Conservation (phyloP, 2,329 filamentous ascomycete species). For the Zarea fungicola region DNA sequence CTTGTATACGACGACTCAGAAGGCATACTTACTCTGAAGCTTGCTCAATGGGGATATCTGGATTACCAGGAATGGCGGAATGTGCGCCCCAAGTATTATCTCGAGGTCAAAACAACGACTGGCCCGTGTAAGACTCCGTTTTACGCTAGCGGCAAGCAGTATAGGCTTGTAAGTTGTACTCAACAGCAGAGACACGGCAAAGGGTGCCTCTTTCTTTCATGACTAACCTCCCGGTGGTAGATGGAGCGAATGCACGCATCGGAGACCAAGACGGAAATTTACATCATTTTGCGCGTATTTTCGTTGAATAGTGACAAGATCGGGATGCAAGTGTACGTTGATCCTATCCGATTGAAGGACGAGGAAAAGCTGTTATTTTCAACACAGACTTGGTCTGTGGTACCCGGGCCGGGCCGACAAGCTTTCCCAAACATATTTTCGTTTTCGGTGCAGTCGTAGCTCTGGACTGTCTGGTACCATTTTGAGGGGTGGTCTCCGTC, state of each 20-base stretch:
- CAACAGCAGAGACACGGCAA: not conserved
- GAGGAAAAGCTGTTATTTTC: conserved; percentile 16
- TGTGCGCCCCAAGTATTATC: conserved; percentile 33
- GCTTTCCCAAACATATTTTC: not conserved
- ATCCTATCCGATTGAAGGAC: conserved; percentile 16
- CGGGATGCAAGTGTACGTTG: conserved; percentile 15
- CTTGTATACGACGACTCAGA: conserved; percentile 31
- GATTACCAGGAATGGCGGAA: conserved; percentile 14
- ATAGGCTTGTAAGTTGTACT: conserved; percentile 28
- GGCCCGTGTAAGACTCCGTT: conserved; percentile 32
- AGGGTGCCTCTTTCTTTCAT: not conserved
- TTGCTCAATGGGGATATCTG: conserved; percentile 16
- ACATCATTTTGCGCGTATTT: conserved; percentile 17
- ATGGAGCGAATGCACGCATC: conserved; percentile 14
- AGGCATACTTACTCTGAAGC: conserved; percentile 13
- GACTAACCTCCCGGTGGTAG: not conserved
- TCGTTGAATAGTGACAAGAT: conserved; percentile 14
- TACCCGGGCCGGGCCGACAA: not conserved
- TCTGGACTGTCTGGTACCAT: no score
- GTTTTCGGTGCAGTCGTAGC: not conserved
- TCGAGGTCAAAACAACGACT: conserved; percentile 48
- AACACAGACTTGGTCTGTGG: conserved; percentile 16
- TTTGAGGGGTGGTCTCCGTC: no score
- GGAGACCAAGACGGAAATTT: conserved; percentile 12
- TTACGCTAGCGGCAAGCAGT: conserved; percentile 41